phyloP scores from a whole-genome alignment of 148 eudicot genomes.

The Salicornia ramosissima region DNA sequence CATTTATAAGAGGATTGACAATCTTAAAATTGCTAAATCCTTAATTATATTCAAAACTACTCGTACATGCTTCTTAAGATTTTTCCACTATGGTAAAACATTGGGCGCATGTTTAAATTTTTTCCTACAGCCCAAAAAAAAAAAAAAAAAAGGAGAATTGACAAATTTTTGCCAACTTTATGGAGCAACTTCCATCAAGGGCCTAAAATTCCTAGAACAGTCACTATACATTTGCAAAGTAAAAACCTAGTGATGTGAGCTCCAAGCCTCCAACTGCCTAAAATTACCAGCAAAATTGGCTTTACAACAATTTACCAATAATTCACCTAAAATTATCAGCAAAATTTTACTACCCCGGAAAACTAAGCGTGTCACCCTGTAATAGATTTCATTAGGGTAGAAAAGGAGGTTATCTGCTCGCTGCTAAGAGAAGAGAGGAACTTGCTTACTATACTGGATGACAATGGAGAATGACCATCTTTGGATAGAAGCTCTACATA shows the following conservation, averaged over 20 bases:
- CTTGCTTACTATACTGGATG: conserved; percentile 10
- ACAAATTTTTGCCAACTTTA: conserved; percentile 2
- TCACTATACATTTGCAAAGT: background rate
- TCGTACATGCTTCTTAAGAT: no score
- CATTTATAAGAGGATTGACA: no score
- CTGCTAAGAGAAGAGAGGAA: conserved; percentile 21
- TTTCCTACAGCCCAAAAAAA: background rate
- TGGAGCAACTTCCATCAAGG: background rate
- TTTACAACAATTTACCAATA: background rate
- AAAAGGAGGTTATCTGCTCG: conserved; percentile 18
- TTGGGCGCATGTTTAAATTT: conserved; percentile 5
- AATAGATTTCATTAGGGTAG: background rate
- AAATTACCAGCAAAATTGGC: background rate
- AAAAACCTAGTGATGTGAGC: background rate
- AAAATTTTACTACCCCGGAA: background rate
- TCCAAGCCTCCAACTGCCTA: background rate
- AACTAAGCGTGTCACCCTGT: conserved; percentile 4
- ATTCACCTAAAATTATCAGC: background rate
- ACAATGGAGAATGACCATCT: conserved; percentile 6
- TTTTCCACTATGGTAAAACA: background rate
- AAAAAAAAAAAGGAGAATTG: background rate
- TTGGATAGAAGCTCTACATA: background rate
- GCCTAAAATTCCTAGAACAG: background rate
- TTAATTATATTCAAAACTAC: no score
- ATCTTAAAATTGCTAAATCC: no score